Evolutionary conservation across 805 yeast species (phyloP).

Genomic region (Nakazawaea sp.): DNA sequence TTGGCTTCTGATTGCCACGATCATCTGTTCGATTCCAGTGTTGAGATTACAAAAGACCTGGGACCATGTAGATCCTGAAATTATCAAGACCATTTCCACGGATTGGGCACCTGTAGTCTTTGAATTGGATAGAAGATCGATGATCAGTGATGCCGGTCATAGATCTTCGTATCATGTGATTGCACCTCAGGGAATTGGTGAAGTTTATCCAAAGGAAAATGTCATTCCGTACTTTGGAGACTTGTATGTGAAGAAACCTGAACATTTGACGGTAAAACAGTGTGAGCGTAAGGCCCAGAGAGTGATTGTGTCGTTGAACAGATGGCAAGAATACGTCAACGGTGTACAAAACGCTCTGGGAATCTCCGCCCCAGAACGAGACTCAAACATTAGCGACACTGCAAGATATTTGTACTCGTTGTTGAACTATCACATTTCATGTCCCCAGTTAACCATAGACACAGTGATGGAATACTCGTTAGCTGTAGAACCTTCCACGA

Average conservation of each 20-base stretch:
- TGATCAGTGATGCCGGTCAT: conserved; percentile 48
- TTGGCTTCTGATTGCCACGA: conserved; percentile 86
- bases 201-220: conserved; percentile 61
- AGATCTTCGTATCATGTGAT: conserved; percentile 64
- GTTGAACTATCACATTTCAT: conserved; percentile 34
- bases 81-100: conserved; percentile 53
- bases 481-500: conserved; percentile 51
- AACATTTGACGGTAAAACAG: conserved; percentile 35
- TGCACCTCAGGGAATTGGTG: conserved; percentile 86
- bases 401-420: conserved; percentile 36
- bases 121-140: conserved; percentile 74
- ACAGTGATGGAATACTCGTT: conserved; percentile 61
- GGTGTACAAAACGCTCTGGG: conserved; percentile 38
- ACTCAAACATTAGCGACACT: conserved; percentile 21
- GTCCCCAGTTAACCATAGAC: conserved; percentile 39
- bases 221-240: conserved; percentile 93
- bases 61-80: conserved; percentile 58
- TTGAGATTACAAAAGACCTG: conserved; percentile 70
- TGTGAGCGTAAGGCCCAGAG: conserved; percentile 62
- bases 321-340: conserved; percentile 74
- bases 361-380: conserved; percentile 11
- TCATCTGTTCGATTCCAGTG: conserved; percentile 76
- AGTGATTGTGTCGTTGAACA: conserved; percentile 62
- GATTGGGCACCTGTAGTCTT: conserved; percentile 94
- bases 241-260: conserved; percentile 45